Conservation (phyloP, 345 rosid genomes). For the Camelina laxa region DNA sequence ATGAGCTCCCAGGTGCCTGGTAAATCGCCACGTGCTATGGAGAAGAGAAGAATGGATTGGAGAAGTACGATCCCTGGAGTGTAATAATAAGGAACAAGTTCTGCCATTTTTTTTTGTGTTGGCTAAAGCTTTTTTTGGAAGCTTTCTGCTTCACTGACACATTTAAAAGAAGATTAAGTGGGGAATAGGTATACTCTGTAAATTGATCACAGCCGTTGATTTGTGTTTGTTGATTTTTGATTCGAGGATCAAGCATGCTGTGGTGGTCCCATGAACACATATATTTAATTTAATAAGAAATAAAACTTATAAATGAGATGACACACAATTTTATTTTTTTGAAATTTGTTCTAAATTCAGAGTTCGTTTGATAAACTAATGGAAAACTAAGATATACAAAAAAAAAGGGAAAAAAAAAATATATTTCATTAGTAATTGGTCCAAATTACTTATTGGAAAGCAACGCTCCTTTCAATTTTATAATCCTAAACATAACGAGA, state of each 20-base stretch:
- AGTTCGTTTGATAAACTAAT: too few species aligned
- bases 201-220: slow-evolving; percentile 29
- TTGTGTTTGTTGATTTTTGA: neutral
- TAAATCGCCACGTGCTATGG: slow-evolving; percentile 49
- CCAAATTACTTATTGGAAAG: neutral
- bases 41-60: slow-evolving; percentile 3
- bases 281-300: too few species aligned
- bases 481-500: neutral
- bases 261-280: slow-evolving; percentile 9
- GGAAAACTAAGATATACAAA: too few species aligned
- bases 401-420: too few species aligned
- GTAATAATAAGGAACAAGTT: slow-evolving; percentile 3
- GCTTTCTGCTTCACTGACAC: slow-evolving; percentile 33
- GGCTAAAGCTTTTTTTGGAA: slow-evolving; percentile 24
- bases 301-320: neutral
- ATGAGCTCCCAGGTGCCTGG: slow-evolving; percentile 90
- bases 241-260: slow-evolving; percentile 4
- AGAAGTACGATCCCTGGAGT: neutral
- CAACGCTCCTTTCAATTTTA: neutral
- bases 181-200: neutral
- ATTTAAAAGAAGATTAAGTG: slow-evolving; percentile 15
- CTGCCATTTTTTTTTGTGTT: slow-evolving; percentile 39
- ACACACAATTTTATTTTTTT: neutral
- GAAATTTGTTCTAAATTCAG: neutral
- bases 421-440: neutral